Conservation (phyloP, 2,329 filamentous ascomycete species). For the Cladosporium sp. region DNA sequence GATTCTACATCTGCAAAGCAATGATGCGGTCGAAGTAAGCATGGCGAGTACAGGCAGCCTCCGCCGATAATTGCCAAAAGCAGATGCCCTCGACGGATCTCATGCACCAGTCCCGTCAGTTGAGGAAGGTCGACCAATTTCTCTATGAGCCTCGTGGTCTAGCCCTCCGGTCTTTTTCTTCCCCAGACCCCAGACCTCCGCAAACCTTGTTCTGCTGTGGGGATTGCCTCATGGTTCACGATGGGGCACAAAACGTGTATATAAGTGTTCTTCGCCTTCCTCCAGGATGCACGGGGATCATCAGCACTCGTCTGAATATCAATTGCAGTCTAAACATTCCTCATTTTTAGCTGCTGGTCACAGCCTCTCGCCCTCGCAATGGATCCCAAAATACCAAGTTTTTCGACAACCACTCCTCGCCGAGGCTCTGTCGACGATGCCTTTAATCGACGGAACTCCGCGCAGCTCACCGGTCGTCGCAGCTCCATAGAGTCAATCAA, state of each 20-base stretch:
- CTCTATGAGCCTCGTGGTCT: neutral
- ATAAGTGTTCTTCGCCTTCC: neutral
- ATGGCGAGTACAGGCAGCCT: neutral
- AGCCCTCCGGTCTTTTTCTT: neutral
- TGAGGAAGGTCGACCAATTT: conserved; percentile 1
- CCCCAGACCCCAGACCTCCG: conserved; percentile 7
- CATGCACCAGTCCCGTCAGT: neutral
- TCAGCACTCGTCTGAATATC: neutral
- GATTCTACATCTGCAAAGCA: no score
- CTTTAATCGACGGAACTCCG: conserved; percentile 3
- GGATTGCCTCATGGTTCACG: neutral
- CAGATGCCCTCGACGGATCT: neutral
- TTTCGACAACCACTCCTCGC: neutral
- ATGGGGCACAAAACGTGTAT: neutral
- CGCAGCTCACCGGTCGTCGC: conserved; percentile 3
- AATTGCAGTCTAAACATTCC: neutral
- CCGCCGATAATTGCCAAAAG: neutral
- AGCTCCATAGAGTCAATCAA: conserved; percentile 13
- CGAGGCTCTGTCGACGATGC: neutral
- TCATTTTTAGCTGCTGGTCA: neutral
- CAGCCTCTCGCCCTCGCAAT: neutral
- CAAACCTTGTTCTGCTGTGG: neutral
- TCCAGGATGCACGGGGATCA: neutral
- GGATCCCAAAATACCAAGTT: neutral
- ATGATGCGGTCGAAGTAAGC: neutral